Evolutionary conservation across 768 basidiomycete species (phyloP), one percentile per base, ranked within the genome.

Genomic region (Collybia nuda): DNA sequence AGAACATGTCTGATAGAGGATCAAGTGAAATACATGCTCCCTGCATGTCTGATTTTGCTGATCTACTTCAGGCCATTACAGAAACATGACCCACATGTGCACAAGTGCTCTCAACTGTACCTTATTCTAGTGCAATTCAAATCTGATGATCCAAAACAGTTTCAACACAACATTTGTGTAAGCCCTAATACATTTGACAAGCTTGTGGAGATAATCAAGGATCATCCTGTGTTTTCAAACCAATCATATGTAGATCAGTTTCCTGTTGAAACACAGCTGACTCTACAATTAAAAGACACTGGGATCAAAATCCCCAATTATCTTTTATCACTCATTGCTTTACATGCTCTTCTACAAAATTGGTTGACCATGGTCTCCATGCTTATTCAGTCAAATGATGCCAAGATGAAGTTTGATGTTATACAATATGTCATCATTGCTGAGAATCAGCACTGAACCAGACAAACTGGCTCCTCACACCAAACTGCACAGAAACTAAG

Each of bases 201-300:
- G n/a, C 40, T 40, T 11, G 40, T 40, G 11, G 18, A 18, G 23
- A 40, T 7, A 11, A 40, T 40, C 23, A 23, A 40, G 23, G 18
- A 40, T 8, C 11, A 40, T 40, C 14, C 40, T 23, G 18, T 9
- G 11, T 40, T 40, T 40, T 40, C 14, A 18, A 40, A 18, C 18
- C 18, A 19, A 19, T 18, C 40, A n/a, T 9, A 8, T 19, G 18
- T 8, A 11, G 40, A 40, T 7, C 40, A 40, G 23, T 18, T 23
- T 18, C 40, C 40, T 40, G 40, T 40, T 40, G 40, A 40, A 19
- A 40, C 19, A 19, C 71, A 77, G 45, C 51, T 77, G 7, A 70
- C 71, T n/a, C n/a, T n/a, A n/a, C n/a, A n/a, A n/a, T n/a, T n/a
- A n/a, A n/a, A n/a, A n/a, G n/a, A n/a, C n/a, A n/a, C n/a, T n/a